Conservation (phyloP, 768 basidiomycete species). For the Lentinula raphanica region DNA sequence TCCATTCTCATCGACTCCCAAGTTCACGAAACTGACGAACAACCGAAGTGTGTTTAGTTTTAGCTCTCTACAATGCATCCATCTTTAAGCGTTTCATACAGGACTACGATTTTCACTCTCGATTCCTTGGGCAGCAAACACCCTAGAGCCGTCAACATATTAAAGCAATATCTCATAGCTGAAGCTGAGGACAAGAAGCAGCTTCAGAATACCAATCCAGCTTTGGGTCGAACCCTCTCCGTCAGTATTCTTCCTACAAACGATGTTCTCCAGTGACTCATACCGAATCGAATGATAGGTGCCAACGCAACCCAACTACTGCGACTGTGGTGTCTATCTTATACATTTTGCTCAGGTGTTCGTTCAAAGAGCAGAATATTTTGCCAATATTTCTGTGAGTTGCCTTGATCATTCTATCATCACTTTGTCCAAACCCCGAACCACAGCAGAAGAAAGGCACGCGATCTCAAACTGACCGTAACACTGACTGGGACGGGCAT, state of each 20-base stretch:
- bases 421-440: background rate
- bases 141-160: slow-evolving; percentile 51
- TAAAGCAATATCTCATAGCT: slow-evolving; percentile 60
- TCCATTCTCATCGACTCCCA: background rate
- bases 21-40: background rate
- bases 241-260: slow-evolving; percentile 29
- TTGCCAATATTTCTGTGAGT: slow-evolving; percentile 44
- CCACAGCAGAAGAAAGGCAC: slow-evolving; percentile 22
- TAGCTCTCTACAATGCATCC: background rate
- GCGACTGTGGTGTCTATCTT: slow-evolving; percentile 91
- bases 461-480: slow-evolving; percentile 31
- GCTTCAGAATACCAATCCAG: slow-evolving; percentile 29
- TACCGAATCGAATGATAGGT: slow-evolving; percentile 45
- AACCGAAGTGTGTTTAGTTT: background rate
- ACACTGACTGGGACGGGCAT: slow-evolving; percentile 47
- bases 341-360: slow-evolving; percentile 82
- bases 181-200: slow-evolving; percentile 76
- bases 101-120: slow-evolving; percentile 80
- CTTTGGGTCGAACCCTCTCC: slow-evolving; percentile 44
- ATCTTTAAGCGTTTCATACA: slow-evolving; percentile 20
- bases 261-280: background rate
- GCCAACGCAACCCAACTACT: slow-evolving; percentile 82
- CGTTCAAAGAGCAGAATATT: slow-evolving; percentile 53
- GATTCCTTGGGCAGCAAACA: slow-evolving; percentile 86
- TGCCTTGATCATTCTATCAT: slow-evolving; percentile 22